These are phyloP conservation scores for Suillus variegatus DNA, from an alignment of 768 basidiomycete species.

Conservation along the genomic window DNA sequence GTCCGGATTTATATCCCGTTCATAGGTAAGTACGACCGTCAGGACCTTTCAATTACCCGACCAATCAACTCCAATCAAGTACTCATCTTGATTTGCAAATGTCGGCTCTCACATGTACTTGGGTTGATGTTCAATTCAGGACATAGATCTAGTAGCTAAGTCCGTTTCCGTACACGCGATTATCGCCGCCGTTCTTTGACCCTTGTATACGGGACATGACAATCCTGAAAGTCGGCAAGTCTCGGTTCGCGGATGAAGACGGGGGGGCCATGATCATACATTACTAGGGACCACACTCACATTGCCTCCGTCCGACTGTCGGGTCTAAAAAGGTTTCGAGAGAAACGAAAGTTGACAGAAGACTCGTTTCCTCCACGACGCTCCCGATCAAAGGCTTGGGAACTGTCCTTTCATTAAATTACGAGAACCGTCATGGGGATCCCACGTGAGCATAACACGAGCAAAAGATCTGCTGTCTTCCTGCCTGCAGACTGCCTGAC, in stretches of 20 bases:
- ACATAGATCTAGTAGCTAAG: conserved; percentile 25
- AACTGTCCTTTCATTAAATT: conserved; percentile 26
- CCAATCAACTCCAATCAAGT: conserved; percentile 31
- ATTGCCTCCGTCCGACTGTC: conserved; percentile 23
- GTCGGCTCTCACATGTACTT: conserved; percentile 31
- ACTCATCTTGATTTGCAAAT: conserved; percentile 34
- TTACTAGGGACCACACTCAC: conserved; percentile 8
- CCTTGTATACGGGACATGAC: background rate
- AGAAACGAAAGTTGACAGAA: conserved; percentile 11
- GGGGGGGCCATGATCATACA: background rate
- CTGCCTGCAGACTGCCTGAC: background rate
- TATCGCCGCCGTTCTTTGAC: conserved; percentile 10
- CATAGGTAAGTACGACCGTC: conserved; percentile 29
- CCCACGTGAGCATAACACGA: background rate
- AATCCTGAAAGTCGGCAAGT: conserved; percentile 4
- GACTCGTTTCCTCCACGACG: conserved; percentile 24
- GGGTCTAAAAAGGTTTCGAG: conserved; percentile 17
- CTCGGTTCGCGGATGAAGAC: conserved; percentile 11
- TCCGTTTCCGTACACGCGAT: conserved; percentile 26
- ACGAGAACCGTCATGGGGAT: conserved; percentile 22
- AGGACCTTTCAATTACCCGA: conserved; percentile 25
- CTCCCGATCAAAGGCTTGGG: conserved; percentile 22
- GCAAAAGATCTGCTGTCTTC: background rate
- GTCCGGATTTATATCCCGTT: conserved; percentile 34
- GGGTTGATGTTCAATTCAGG: conserved; percentile 28